phyloP scores from a whole-genome alignment of 345 rosid genomes.

The Microthlaspi erraticum region DNA sequence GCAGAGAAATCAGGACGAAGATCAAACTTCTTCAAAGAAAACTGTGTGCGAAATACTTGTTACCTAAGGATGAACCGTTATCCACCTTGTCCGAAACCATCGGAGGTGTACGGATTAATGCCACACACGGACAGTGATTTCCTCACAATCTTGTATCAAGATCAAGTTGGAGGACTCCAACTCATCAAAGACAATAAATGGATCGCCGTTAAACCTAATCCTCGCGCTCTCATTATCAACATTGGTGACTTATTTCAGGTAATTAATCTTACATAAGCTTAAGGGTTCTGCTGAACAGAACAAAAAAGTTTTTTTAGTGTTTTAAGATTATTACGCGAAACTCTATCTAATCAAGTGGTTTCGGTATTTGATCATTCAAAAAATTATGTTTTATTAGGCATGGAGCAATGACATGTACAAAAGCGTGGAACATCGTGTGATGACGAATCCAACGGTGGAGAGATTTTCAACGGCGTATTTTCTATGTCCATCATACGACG shows the following conservation, averaged over 20 bases:
- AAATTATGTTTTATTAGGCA: conserved; percentile 52
- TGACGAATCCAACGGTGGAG: conserved; percentile 67
- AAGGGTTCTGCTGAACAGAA: too few species aligned
- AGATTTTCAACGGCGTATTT: conserved; percentile 94
- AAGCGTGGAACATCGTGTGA: conserved; percentile 84
- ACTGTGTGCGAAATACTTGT: conserved; percentile 75
- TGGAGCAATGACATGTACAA: conserved; percentile 93
- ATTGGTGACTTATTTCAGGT: conserved; percentile 98
- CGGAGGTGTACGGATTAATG: conserved; percentile 68
- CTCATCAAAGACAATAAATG: conserved; percentile 77
- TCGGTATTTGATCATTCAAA: too few species aligned
- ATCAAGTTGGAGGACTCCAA: conserved; percentile 91
- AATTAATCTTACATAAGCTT: neutral
- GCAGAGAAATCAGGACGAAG: conserved; percentile 65
- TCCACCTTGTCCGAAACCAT: conserved; percentile 73
- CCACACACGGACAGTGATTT: conserved; percentile 98
- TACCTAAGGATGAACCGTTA: conserved; percentile 85
- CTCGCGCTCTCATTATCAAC: conserved; percentile 77
- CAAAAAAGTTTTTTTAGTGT: too few species aligned
- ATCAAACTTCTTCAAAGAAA: conserved; percentile 63
- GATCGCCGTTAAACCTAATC: conserved; percentile 88
- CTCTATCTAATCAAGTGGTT: too few species aligned
- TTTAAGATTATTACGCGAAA: too few species aligned
- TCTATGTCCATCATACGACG: conserved; percentile 81
- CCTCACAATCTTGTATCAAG: conserved; percentile 87